Conservation (phyloP, 2,329 filamentous ascomycete genomes). For the Sporothrix pallida region DNA sequence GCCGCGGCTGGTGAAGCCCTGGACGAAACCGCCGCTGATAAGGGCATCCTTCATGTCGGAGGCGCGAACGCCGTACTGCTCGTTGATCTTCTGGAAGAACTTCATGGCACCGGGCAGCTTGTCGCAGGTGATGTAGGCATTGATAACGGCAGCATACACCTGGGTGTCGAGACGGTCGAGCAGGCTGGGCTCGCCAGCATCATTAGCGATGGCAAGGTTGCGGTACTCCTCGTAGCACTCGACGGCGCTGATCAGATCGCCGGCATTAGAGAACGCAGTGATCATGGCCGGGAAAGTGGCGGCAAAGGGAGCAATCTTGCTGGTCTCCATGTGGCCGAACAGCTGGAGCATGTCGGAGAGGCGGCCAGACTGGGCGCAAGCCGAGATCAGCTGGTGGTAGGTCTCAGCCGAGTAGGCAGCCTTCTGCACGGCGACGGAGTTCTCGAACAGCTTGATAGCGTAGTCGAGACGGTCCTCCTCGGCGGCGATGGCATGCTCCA, state of each 20-base stretch:
- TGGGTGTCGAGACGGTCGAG: constrained; percentile 77
- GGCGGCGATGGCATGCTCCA: constrained; percentile 82
- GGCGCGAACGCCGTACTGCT: constrained; percentile 63
- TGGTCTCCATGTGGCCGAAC: constrained; percentile 88
- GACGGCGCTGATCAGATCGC: constrained; percentile 85
- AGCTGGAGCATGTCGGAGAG: constrained; percentile 88
- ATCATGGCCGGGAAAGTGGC: constrained; percentile 93
- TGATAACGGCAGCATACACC: constrained; percentile 90
- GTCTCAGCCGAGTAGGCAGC: constrained; percentile 78
- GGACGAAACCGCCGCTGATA: constrained; percentile 75
- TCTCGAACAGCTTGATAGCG: constrained; percentile 83
- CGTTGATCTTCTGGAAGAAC: constrained; percentile 81
- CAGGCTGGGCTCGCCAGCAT: constrained; percentile 72
- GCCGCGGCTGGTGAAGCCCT: constrained; percentile 73
- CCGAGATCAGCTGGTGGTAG: constrained; percentile 83
- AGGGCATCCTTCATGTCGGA: constrained; percentile 73
- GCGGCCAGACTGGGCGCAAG: constrained; percentile 81
- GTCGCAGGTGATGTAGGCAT: constrained; percentile 82
- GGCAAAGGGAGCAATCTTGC: constrained; percentile 74
- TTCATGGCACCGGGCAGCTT: constrained; percentile 81
- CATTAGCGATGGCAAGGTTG: constrained; percentile 80
- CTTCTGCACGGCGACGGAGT: constrained; percentile 67
- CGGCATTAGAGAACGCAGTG: constrained; percentile 81
- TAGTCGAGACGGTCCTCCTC: constrained; percentile 88
- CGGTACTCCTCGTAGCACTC: constrained; percentile 97